phyloP scores from a whole-genome alignment of 257 asterid genomes.

The Scutellaria baicalensis region DNA sequence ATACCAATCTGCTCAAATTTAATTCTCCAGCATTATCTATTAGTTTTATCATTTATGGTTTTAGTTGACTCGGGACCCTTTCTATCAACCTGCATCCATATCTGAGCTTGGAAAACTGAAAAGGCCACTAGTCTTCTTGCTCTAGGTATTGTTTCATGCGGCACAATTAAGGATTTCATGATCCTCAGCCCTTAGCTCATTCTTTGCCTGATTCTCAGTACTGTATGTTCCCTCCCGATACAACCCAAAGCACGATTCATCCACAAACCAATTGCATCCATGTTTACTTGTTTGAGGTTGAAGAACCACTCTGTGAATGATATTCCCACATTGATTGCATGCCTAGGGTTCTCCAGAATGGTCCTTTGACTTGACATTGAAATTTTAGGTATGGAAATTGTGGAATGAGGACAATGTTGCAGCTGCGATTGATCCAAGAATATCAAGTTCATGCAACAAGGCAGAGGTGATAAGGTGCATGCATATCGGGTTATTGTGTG shows the following conservation, averaged over 20 bases:
- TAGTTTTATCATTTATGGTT: not conserved
- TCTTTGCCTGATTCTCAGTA: too few species aligned
- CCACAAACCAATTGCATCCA: not conserved
- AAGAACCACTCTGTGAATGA: too few species aligned
- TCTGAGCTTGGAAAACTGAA: not conserved
- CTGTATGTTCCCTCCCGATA: too few species aligned
- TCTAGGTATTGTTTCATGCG: too few species aligned
- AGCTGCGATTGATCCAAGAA: conserved; percentile 19
- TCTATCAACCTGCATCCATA: not conserved
- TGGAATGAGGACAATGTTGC: conserved; percentile 23
- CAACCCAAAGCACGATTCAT: too few species aligned
- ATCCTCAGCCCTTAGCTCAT: not conserved
- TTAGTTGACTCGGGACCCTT: not conserved
- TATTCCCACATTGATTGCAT: not conserved
- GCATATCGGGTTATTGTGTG: not conserved
- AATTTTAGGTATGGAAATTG: not conserved
- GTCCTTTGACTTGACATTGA: not conserved
- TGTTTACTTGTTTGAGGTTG: not conserved
- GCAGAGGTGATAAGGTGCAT: conserved; percentile 32
- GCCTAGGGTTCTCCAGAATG: not conserved
- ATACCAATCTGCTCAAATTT: too few species aligned
- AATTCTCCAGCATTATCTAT: not conserved
- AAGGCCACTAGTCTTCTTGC: too few species aligned
- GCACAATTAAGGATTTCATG: not conserved
- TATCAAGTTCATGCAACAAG: conserved; percentile 2